These are phyloP conservation scores for Hordeum pubiflorum DNA, from an alignment of 202 grass and related monocot genomes.

Conservation along the genomic window DNA sequence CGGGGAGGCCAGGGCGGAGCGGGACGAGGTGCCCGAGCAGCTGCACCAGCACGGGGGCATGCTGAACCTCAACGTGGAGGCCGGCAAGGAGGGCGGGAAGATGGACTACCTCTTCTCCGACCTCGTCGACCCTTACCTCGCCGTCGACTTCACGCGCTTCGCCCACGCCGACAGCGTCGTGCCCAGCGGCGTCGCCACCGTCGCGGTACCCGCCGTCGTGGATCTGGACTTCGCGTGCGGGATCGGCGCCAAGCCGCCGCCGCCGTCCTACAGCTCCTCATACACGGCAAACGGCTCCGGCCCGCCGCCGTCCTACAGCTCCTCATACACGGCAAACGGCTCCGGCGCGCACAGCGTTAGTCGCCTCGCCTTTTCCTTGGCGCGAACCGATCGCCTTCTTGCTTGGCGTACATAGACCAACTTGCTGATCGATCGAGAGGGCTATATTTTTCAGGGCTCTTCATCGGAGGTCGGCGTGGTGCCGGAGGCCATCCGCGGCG, in stretches of 20 bases:
- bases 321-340: constrained; percentile 33
- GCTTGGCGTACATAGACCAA: not conserved
- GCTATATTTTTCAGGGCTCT: constrained; percentile 38
- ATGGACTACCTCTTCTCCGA: constrained; percentile 50
- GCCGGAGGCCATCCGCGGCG: constrained; percentile 44
- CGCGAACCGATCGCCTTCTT: not conserved
- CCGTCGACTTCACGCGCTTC: constrained; percentile 50
- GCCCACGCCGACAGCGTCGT: constrained; percentile 48
- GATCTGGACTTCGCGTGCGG: constrained; percentile 39
- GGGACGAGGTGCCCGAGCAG: constrained; percentile 4
- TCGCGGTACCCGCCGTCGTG: not conserved
- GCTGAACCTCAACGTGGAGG: constrained; percentile 51
- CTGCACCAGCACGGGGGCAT: not conserved
- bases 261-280: constrained; percentile 36
- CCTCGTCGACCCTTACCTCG: constrained; percentile 55
- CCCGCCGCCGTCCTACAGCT: constrained; percentile 34
- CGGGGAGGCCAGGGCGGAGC: not conserved
- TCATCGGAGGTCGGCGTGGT: constrained; percentile 79
- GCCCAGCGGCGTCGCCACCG: constrained; percentile 22
- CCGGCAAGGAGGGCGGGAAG: constrained; percentile 36
- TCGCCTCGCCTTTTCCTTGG: not conserved
- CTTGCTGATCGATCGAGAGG: not conserved
- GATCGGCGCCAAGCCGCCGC: constrained; percentile 30
- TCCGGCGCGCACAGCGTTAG: constrained; percentile 68
- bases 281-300: constrained; percentile 42